Conservation (phyloP, 495 filamentous ascomycete genomes). For the Hypoxylon fuscum region DNA sequence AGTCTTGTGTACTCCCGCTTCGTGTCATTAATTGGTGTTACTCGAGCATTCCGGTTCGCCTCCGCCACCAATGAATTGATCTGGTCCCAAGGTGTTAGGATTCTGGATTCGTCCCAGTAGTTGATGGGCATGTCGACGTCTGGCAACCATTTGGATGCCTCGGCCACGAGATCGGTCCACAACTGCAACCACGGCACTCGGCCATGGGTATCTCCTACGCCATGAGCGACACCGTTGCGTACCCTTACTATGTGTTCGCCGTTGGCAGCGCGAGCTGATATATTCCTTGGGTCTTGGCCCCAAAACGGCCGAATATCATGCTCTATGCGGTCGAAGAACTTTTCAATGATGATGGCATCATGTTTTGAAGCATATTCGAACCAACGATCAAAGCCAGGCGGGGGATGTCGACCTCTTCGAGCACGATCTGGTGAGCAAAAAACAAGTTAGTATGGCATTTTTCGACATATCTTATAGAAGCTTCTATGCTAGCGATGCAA, state of each 20-base stretch:
- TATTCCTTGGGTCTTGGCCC: conserved; percentile 60
- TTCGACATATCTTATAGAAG: no score
- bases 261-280: conserved; percentile 55
- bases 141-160: conserved; percentile 63
- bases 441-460: no score
- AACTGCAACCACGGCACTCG: conserved; percentile 61
- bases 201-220: conserved; percentile 46
- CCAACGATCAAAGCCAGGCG: conserved; percentile 74
- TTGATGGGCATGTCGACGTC: conserved; percentile 75
- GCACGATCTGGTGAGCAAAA: conserved; percentile 49
- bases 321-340: conserved; percentile 72
- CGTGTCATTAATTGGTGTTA: conserved; percentile 43
- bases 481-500: no score
- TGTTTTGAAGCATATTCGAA: conserved; percentile 65
- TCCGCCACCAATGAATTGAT: conserved; percentile 58
- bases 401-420: conserved; percentile 70
- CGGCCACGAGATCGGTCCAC: conserved; percentile 60
- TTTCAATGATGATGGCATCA: conserved; percentile 68
- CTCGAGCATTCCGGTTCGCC: conserved; percentile 50
- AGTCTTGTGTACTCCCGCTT: conserved; percentile 25
- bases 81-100: conserved; percentile 68
- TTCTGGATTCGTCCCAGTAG: conserved; percentile 69
- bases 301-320: conserved; percentile 72
- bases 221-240: conserved; percentile 59
- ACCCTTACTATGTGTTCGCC: conserved; percentile 59